Evolutionary conservation across 202 grass and related monocot genomes (phyloP), one percentile per base, ranked within the genome.

Genomic region (Brachypodium distachyon): DNA sequence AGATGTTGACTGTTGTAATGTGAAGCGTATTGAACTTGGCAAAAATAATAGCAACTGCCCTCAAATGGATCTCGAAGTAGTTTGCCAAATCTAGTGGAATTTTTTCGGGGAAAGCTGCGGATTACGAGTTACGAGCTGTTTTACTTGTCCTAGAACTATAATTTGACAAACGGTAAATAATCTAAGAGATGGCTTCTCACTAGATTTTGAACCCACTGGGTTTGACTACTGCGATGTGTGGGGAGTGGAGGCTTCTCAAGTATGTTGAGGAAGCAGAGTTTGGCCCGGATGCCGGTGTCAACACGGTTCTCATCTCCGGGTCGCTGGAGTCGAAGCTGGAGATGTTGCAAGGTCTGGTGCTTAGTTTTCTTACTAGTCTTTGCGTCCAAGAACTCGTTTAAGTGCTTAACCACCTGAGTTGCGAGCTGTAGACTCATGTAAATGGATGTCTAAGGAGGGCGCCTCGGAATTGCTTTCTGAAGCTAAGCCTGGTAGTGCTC

Each of bases 241-340:
- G 60, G 61, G 82, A 83, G 65, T 85, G 86, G 82, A 48, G 14
- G 19, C 56, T 94, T 10, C 72, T 91, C 32, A 94, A 86, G 71
- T 86, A 86, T 66, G 82, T 84, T 19, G 85, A 90, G 84, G 94
- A 94, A 78, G 78, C 89, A 6, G 91, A 97, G 67, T 97, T 97
- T 12, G 94, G 94, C 64, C 94, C 94, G 1, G 91, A 86, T 1
- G 76, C 87, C 27, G 79, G 73, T 19, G 5, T 78, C 34, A 90
- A 92, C 69, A 86, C 77, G 28, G 81, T 97, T 61, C 88, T 92
- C 70, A 19, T 98, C 22, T 17, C 74, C 4, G 70, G 70, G 18
- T 32, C 78, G 11, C 49, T 95, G 51, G 71, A 81, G 68, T 86
- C 53, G 9, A 88, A 83, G 48, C 67, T 78, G 27, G 91, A 82